A percentile compares a stretch with the other conserved stretches of the same genome.
Conservation (phyloP, 1,284 basidiomycete species). For the Fomitopsis betulina region DNA sequence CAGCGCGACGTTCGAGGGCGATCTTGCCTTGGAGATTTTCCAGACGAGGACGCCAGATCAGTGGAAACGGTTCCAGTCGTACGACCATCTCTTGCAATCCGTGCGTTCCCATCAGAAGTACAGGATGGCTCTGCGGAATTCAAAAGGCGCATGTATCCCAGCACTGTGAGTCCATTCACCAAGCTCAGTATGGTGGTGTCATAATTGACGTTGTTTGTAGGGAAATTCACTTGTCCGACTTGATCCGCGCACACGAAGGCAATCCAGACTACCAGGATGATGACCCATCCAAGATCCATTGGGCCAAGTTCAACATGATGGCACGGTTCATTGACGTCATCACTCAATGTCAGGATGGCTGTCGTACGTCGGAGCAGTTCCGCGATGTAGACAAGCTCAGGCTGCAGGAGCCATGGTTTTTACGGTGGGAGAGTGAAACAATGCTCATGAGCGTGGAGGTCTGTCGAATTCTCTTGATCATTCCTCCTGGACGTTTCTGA, state of each 20-base stretch:
- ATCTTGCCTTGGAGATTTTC: slow-evolving; percentile 67
- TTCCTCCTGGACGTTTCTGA: background rate
- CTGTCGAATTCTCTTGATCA: slow-evolving; percentile 44
- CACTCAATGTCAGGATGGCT: slow-evolving; percentile 68
- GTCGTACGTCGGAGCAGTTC: slow-evolving; percentile 37
- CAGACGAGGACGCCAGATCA: slow-evolving; percentile 55
- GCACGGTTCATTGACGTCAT: slow-evolving; percentile 71
- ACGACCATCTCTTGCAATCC: slow-evolving; percentile 71
- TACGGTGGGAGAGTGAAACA: slow-evolving; percentile 41
- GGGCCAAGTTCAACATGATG: slow-evolving; percentile 86
- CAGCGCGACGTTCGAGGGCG: slow-evolving; percentile 63
- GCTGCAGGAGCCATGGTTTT: slow-evolving; percentile 26
- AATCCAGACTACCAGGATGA: slow-evolving; percentile 61
- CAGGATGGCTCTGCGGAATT: slow-evolving; percentile 73
- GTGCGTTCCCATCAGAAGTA: slow-evolving; percentile 74
- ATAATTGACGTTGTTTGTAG: slow-evolving; percentile 32
- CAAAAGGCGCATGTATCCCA: slow-evolving; percentile 77
- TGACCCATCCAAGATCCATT: slow-evolving; percentile 67
- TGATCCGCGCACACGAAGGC: slow-evolving; percentile 73
- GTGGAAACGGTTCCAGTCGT: slow-evolving; percentile 69
- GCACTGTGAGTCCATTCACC: slow-evolving; percentile 52
- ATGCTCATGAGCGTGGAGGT: slow-evolving; percentile 66
- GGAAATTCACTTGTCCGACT: slow-evolving; percentile 80
- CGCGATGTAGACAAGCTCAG: slow-evolving; percentile 49
- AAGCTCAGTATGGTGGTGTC: background rate